Evolutionary conservation across 2,329 filamentous ascomycete species (phyloP).

Genomic region (Aspergillus calidoustus): DNA sequence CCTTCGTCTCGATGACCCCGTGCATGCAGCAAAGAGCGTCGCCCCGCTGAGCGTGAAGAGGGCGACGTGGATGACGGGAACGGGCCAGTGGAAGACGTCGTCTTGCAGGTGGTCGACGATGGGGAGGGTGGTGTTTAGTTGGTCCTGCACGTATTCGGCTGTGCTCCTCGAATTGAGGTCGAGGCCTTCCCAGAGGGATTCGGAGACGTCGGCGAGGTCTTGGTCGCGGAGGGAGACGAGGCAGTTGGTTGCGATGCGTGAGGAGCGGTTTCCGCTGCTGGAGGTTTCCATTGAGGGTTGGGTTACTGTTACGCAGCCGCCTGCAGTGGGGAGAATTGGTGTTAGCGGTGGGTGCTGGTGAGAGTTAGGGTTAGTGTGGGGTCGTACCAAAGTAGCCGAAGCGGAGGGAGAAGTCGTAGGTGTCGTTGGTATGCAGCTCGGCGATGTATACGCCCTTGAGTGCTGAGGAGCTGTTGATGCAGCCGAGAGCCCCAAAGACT

Average conservation of each 20-base stretch:
- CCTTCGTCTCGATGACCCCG: conserved; percentile 48
- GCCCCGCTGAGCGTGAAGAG: neutral
- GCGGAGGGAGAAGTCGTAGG: too few relatives aligned
- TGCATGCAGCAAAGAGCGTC: neutral
- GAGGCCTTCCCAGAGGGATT: neutral
- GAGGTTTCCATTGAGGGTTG: neutral
- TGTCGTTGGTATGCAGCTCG: too few relatives aligned
- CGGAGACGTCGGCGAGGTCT: neutral
- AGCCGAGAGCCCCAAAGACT: too few relatives aligned
- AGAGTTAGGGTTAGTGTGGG: too few relatives aligned
- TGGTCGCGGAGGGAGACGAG: neutral
- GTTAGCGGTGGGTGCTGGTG: too few relatives aligned
- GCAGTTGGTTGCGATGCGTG: neutral
- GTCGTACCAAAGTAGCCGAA: too few relatives aligned
- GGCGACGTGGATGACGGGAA: neutral
- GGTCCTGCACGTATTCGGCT: too few relatives aligned
- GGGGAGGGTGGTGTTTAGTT: neutral
- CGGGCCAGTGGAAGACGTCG: neutral
- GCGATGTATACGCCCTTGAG: too few relatives aligned
- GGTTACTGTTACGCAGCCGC: neutral
- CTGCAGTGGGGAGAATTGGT: neutral
- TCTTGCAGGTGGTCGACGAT: neutral
- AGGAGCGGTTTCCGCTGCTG: neutral
- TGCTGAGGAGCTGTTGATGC: too few relatives aligned
- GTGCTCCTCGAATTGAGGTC: too few relatives aligned